Evolutionary conservation across 805 yeast species (phyloP).

Genomic region (Clavispora phyllophila): DNA sequence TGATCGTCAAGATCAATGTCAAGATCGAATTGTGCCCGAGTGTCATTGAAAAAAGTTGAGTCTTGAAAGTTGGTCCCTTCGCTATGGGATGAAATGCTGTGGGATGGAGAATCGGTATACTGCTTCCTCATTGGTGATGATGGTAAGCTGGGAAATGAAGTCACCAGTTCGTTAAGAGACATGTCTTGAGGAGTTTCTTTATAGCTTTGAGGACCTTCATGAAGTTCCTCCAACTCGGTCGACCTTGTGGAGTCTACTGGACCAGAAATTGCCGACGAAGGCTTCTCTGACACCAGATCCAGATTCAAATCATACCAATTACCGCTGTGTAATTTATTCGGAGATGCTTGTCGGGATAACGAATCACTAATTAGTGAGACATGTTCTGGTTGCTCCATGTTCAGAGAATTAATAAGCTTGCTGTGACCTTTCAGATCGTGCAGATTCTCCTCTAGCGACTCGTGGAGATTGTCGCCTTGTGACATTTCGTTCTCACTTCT

Average conservation of each 20-base stretch:
- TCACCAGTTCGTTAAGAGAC: neutral
- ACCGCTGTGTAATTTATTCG: neutral
- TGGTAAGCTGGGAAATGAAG: neutral
- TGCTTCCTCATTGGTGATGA: neutral
- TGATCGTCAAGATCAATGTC: constrained; percentile 15
- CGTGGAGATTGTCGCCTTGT: too few species aligned
- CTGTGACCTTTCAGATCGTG: too few species aligned
- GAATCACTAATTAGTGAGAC: neutral
- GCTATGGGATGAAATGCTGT: neutral
- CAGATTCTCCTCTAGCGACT: too few species aligned
- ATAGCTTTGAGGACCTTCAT: neutral
- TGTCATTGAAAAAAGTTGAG: constrained; percentile 13
- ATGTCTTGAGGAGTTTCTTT: neutral
- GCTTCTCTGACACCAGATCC: neutral
- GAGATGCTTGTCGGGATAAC: neutral
- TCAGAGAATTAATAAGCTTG: neutral
- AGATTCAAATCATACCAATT: neutral
- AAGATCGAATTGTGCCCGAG: constrained; percentile 14
- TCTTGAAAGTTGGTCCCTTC: constrained; percentile 8
- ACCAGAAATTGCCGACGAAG: neutral
- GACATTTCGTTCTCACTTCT: too few species aligned
- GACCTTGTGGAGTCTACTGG: neutral
- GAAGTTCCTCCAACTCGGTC: neutral
- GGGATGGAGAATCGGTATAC: neutral
- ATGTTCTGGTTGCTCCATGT: neutral